Base-by-base conservation (phyloP, 2,329 filamentous ascomycete genomes). In the Penicillium sp. region DNA sequence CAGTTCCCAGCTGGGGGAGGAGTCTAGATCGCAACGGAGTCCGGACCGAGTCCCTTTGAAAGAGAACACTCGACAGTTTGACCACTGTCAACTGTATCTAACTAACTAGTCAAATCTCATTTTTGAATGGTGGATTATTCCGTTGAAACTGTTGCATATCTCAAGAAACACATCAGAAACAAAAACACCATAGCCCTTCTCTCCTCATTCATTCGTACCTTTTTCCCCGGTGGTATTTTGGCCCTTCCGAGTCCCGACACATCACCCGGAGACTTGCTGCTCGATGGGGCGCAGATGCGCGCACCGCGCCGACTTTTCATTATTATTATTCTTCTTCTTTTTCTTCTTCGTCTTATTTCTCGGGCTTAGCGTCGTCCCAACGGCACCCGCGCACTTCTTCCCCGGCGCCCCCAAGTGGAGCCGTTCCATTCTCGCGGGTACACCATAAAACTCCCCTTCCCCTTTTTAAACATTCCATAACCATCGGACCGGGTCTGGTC, bases 351-450 rank as follows among this genome's bases (percentile, higher is more conserved):
- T n/a, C n/a, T 15, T 12, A 37, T 37, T 37, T 37, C 12, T 30
- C 17, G 5, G 42, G 61, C 33, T 47, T 56, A 57, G 56, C 44
- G 35, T 9, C 10, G 24, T 30, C 51, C 51, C 38, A 37, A 53
- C 44, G 37, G 49, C 26, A 37, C 33, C 26, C 44, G 12, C 35
- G 12, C 13, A 56, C 26, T 28, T 42, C 44, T 64, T 64, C 65
- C 65, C 65, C 64, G 65, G 42, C 53, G 38, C 60, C 54, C 19
- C 58, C 22, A 62, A 65, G 65, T 67, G 65, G 65, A 55, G 17
- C 24, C 56, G 58, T 47, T 22, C 53, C 53, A 35, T 33, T 44
- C 9, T 26, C n/a, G 38, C 53, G 53, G 53, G 26, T 30, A 30
- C 24, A 28, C 53, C 37, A 55, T n/a, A 44, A 33, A 22, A 9